Conservation (phyloP, 2,329 filamentous ascomycete species). For the Fusarium proliferatum region DNA sequence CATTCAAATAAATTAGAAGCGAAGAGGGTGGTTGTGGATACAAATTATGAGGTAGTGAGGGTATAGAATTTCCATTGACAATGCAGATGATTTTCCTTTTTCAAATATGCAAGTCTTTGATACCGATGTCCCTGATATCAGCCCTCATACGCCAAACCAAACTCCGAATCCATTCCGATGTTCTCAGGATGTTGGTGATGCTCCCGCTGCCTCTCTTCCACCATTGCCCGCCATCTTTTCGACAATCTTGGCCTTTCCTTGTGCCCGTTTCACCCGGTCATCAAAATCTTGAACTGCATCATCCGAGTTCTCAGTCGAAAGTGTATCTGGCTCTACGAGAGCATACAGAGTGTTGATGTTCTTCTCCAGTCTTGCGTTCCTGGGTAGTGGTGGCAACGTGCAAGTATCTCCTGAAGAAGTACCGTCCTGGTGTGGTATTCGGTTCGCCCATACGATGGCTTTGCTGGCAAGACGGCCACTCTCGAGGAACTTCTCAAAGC, state of each 20-base stretch:
- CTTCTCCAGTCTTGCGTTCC: slow-evolving; percentile 76
- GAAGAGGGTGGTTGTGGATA: slow-evolving; percentile 44
- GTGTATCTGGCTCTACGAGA: slow-evolving; percentile 79
- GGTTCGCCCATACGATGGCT: slow-evolving; percentile 84
- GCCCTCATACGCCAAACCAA: slow-evolving; percentile 3
- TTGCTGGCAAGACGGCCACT: slow-evolving; percentile 82
- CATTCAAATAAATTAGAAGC: slow-evolving; percentile 61
- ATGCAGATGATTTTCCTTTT: slow-evolving; percentile 45
- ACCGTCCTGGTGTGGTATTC: slow-evolving; percentile 57
- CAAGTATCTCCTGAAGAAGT: slow-evolving; percentile 6
- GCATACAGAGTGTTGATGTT: slow-evolving; percentile 81
- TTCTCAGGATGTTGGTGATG: slow-evolving; percentile 3
- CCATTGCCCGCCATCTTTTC: slow-evolving; percentile 69
- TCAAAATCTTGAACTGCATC: slow-evolving; percentile 93
- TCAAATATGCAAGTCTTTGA: background rate
- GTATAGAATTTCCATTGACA: slow-evolving; percentile 48
- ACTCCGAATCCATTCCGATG: background rate
- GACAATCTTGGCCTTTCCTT: slow-evolving; percentile 86
- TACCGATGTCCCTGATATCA: background rate
- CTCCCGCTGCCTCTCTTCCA: slow-evolving; percentile 31
- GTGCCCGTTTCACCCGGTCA: slow-evolving; percentile 84
- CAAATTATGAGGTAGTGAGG: slow-evolving; percentile 44
- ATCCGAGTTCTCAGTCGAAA: slow-evolving; percentile 86
- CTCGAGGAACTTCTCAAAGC: slow-evolving; percentile 90
- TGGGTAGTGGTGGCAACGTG: slow-evolving; percentile 57